Evolutionary conservation across 768 basidiomycete species (phyloP).

Genomic region (Termitomyces bulborhizus): DNA sequence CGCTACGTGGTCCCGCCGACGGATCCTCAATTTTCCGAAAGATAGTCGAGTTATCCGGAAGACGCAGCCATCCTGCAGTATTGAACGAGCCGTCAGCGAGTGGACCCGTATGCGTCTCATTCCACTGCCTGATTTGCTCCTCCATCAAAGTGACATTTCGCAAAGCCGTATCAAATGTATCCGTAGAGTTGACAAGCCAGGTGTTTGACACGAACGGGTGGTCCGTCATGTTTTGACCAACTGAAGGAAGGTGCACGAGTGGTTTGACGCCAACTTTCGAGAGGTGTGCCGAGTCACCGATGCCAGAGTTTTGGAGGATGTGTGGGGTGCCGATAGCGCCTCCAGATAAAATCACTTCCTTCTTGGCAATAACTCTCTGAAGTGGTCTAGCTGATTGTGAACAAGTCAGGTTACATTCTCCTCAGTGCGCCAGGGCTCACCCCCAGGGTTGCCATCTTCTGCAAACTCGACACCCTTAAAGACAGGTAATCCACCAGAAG

Average conservation of each 20-base stretch:
- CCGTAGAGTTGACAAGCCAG: constrained; percentile 21
- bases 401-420: not conserved
- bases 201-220: constrained; percentile 22
- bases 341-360: constrained; percentile 27
- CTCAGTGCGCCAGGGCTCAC: not conserved
- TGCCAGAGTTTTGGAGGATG: constrained; percentile 23
- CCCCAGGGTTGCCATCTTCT: not conserved
- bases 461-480: constrained; percentile 21
- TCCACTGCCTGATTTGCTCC: constrained; percentile 16
- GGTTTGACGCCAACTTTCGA: constrained; percentile 15
- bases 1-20: constrained; percentile 19
- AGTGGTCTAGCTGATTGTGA: not conserved
- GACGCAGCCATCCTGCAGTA: constrained; percentile 17
- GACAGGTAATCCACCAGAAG: constrained; percentile 7
- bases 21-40: constrained; percentile 19
- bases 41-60: constrained; percentile 17
- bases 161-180: constrained; percentile 19
- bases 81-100: constrained; percentile 16
- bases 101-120: constrained; percentile 14
- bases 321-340: constrained; percentile 25
- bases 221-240: constrained; percentile 25
- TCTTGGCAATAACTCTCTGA: constrained; percentile 18
- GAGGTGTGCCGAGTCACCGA: constrained; percentile 18
- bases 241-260: constrained; percentile 22
- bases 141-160: constrained; percentile 14